Percentiles rank a stretch among this genome's conserved stretches.
phyloP scores from a whole-genome alignment of 83 land plant species.

The Picea engelmannii region DNA sequence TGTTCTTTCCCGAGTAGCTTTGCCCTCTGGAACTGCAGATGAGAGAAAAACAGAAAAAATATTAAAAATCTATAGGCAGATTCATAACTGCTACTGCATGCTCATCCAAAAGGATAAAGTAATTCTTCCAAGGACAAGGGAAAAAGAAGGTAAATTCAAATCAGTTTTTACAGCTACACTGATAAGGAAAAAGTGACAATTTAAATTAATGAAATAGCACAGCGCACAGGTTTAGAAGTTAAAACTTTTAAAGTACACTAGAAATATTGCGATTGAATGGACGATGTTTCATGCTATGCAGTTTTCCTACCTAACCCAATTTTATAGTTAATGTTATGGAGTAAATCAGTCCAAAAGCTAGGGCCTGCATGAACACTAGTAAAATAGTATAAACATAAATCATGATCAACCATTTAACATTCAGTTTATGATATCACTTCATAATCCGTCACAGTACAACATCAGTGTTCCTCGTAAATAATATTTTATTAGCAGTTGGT shows the following conservation, averaged over 20 bases:
- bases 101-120: background rate
- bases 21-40: slow-evolving; percentile 5
- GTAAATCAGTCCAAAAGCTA: too few relatives aligned
- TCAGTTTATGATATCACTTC: too few relatives aligned
- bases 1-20: slow-evolving; percentile 12
- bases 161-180: background rate
- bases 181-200: background rate
- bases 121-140: background rate
- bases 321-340: too few relatives aligned
- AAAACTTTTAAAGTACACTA: background rate
- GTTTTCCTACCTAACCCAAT: too few relatives aligned
- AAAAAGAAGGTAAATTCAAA: background rate
- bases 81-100: background rate
- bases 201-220: background rate
- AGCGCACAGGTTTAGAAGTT: background rate
- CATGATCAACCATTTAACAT: too few relatives aligned
- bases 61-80: background rate
- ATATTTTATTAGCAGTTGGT: too few relatives aligned
- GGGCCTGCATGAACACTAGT: too few relatives aligned
- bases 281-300: background rate
- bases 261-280: background rate
- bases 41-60: background rate
- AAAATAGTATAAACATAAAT: too few relatives aligned
- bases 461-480: too few relatives aligned
- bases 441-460: too few relatives aligned